Evolutionary conservation across 208 protist genomes (phyloP), one percentile per base, ranked within the genome.

Genomic region (Phytomonas serpens): DNA sequence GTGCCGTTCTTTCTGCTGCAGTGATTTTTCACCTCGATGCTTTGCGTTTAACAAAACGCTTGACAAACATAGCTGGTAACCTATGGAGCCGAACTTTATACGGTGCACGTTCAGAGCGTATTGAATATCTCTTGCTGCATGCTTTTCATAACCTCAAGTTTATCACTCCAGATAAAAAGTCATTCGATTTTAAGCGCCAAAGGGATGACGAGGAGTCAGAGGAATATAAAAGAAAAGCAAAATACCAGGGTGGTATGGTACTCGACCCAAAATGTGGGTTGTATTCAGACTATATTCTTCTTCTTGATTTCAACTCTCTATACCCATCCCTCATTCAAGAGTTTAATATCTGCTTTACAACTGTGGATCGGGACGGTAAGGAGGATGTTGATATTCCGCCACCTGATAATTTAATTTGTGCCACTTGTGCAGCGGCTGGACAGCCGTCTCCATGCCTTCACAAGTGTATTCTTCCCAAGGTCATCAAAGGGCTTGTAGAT

Each of bases 271-370:
- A 99, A 81, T 81, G 81, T 37, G 98, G 98, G 36, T 94, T 99
- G 64, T 99, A 99, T 84, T 97, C 99, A 33, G 97, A 98, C 65
- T 99, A 95, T 80, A 94, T 99, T 71, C 82, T 99, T 19, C 83
- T 99, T 16, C 90, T 99, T 19, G 99, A 99, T 83, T 99, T 99
- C 92, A 99, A 99, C 85, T 99, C 98, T 42, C 93, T 99, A 32
- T 99, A 99, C 89, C 99, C 99, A 64, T 99, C 98, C 29, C 98
- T 99, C 69, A 99, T 99, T 74, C 96, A 99, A 77, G 99, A 99
- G 86, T 99, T 98, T 83, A 99, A 99, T 87, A 97, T 99, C 57
- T 99, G 99, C 90, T 99, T 99, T 84, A 99, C 99, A 14, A 99
- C 99, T 0, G 87, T 99, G 30, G 74, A 92, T 51, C 77, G 87